phyloP scores from a whole-genome alignment of 768 basidiomycete genomes.

The Russula sp. region DNA sequence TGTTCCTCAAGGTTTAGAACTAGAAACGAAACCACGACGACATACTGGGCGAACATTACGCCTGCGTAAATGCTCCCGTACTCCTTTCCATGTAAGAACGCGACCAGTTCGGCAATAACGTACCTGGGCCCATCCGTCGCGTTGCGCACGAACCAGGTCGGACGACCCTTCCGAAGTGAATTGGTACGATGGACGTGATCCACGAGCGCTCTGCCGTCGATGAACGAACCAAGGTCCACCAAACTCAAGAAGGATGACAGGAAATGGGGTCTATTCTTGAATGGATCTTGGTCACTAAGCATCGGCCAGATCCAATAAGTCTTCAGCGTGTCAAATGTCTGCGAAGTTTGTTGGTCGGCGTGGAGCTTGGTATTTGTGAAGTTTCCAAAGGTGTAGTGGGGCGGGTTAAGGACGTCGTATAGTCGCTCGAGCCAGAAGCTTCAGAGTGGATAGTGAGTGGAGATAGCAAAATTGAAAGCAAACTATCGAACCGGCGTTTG shows the following conservation, averaged over 20 bases:
- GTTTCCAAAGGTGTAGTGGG: conserved; percentile 10
- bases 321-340: conserved; percentile 2
- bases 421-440: conserved; percentile 19
- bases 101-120: conserved; percentile 2
- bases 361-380: neutral
- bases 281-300: neutral
- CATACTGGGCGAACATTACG: conserved; percentile 7
- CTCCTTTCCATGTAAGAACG: neutral
- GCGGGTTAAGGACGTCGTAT: conserved; percentile 15
- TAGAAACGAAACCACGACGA: neutral
- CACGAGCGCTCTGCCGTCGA: conserved; percentile 9
- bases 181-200: conserved; percentile 6
- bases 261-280: neutral
- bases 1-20: neutral
- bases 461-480: neutral
- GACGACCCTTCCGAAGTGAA: neutral
- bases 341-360: neutral
- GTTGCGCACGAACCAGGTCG: neutral
- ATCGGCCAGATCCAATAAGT: conserved; percentile 13
- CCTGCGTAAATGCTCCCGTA: neutral
- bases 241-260: conserved; percentile 10
- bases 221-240: conserved; percentile 15
- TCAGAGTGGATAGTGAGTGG: neutral
- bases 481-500: neutral
- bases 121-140: neutral